Base-by-base conservation (phyloP, 139 green algal genomes). In the Prasinococcaceae sp. region DNA sequence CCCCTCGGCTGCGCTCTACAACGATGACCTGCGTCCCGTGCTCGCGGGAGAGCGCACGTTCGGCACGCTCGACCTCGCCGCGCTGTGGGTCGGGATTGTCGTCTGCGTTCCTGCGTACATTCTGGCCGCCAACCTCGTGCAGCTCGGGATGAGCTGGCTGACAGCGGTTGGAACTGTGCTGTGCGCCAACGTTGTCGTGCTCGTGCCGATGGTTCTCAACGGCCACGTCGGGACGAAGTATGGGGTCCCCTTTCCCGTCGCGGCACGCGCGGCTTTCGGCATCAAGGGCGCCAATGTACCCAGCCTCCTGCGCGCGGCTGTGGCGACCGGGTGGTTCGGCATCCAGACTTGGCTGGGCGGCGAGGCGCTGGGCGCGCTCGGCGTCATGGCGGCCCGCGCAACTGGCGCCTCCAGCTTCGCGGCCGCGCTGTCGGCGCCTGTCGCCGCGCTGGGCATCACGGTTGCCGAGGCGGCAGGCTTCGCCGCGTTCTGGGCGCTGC, bases 291-390 rank as follows among this genome's bases (percentile, higher is more conserved):
- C 79, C n/a, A 77, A 80, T 55, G 41, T 87, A 17, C 71, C 79
- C 1, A 76, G 73, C 3, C 52, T 84, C 6, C 62, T 74, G 3
- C 61, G 80, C 3, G 78, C 66, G 4, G 44, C 84, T 1, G 78
- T 89, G 24, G 80, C 78, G 1, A 83, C 74, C 57, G 79, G 72
- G 26, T 86, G 80, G 80, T 89, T 85, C 58, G 80, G 80, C 14
- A 84, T 89, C 38, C 76, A 89, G 51, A 81, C 74, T 3, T 80
- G 73, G 66, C 61, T 88, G 16, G 79, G 75, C 2, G 60, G 60
- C 6, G 12, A 59, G 36, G 50, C 44, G 6, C 36, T 73, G 32
- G 26, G 37, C 25, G 36, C 54, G 45, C 55, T 62, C n/a, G 30
- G 12, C 33, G 33, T 20, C 33, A 14, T 14, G 12, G 33, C 14